Evolutionary conservation across 768 basidiomycete genomes (phyloP).

Genomic region (Auriscalpium vulgare): DNA sequence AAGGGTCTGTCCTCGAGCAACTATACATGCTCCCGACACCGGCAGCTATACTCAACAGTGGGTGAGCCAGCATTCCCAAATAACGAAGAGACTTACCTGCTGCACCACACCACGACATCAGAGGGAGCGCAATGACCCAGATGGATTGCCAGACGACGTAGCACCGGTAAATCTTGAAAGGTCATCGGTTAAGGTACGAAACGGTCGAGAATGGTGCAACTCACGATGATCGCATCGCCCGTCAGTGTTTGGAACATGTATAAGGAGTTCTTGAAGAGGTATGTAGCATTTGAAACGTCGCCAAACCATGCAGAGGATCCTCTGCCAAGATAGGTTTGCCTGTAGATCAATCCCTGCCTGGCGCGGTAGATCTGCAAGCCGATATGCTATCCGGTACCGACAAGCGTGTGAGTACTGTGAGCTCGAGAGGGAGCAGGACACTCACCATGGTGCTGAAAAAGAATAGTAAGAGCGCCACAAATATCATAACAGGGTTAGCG

Average conservation of each 20-base stretch:
- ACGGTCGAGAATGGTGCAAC: not conserved
- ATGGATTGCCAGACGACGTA: conserved; percentile 16
- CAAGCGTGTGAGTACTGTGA: not conserved
- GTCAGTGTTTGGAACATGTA: not conserved
- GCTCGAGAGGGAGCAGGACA: not conserved
- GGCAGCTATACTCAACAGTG: conserved; percentile 3
- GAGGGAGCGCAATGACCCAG: conserved; percentile 9
- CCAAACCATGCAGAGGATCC: not conserved
- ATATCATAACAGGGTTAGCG: not conserved
- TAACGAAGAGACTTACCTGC: conserved; percentile 6
- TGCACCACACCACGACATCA: conserved; percentile 14
- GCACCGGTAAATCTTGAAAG: conserved; percentile 19
- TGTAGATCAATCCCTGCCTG: not conserved
- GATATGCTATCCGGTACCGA: not conserved
- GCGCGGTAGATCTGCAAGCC: not conserved
- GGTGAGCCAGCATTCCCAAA: not conserved
- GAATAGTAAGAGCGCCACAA: not conserved
- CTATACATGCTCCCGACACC: conserved; percentile 14
- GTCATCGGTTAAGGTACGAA: not conserved
- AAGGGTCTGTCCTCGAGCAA: conserved; percentile 6
- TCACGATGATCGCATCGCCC: conserved; percentile 5
- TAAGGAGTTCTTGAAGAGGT: not conserved
- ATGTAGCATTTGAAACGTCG: not conserved
- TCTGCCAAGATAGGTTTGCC: not conserved
- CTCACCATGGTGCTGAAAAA: not conserved